Percentiles rank a stretch among this genome's conserved stretches.
Evolutionary conservation across 805 yeast species (phyloP).

Genomic region (Hyphopichia homilentoma): DNA sequence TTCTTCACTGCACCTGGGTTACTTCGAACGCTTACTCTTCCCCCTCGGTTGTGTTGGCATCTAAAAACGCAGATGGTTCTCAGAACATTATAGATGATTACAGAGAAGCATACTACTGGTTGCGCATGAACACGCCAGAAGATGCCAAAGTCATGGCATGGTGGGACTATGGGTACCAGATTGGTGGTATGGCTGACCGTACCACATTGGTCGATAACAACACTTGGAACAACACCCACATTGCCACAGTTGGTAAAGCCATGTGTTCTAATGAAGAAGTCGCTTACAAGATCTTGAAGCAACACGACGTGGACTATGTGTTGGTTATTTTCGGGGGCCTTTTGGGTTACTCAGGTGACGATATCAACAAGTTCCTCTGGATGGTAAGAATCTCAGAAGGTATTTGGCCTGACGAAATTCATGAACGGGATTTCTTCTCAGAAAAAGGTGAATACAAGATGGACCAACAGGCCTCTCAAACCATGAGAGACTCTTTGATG

Average conservation of each 20-base stretch:
- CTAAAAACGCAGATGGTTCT: conserved; percentile 80
- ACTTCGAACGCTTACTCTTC: conserved; percentile 94
- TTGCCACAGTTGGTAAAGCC: conserved; percentile 98
- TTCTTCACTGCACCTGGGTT: conserved; percentile 95
- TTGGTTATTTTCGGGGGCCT: conserved; percentile 92
- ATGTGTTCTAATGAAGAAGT: conserved; percentile 88
- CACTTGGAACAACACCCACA: conserved; percentile 99
- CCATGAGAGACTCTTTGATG: conserved; percentile 89
- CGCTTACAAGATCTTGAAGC: conserved; percentile 81
- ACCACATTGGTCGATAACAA: conserved; percentile 97
- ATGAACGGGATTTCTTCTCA: conserved; percentile 81
- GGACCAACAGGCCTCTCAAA: conserved; percentile 72
- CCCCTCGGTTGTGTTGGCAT: conserved; percentile 93
- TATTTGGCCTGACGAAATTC: conserved; percentile 98
- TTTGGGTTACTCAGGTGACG: conserved; percentile 93
- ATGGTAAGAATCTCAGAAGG: conserved; percentile 99
- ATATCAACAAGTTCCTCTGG: conserved; percentile 95
- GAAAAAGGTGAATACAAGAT: conserved; percentile 83
- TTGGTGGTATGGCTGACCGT: conserved; percentile 99
- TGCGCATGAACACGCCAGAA: conserved; percentile 95
- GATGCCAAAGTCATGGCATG: conserved; percentile 96
- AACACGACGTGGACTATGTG: conserved; percentile 94
- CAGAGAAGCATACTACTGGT: conserved; percentile 98
- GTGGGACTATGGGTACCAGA: conserved; percentile 99
- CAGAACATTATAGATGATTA: conserved; percentile 87